Evolutionary conservation across 2,329 filamentous ascomycete species (phyloP), one percentile per base, ranked within the genome.

Genomic region (Laburnicola sp.): DNA sequence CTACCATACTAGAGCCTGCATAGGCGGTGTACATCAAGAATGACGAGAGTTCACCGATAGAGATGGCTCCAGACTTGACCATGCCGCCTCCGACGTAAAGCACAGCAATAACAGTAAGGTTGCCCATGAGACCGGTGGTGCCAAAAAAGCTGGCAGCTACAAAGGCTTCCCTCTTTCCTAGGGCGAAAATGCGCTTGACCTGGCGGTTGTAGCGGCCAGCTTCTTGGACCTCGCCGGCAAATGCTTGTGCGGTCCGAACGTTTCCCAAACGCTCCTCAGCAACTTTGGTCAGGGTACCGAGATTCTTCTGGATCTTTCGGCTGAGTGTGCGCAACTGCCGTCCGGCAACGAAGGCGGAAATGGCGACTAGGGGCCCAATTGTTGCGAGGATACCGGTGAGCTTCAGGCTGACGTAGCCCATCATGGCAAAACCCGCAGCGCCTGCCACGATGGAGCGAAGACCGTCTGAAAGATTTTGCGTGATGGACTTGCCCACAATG

Each of bases 1-100:
- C 94, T 62, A 97, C 96, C 57, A 99, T 83, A 74, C 90, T 96
- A 42, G 89, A 94, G 16, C 85, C 85, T 46, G 85, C 85, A 62
- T 87, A 97, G 3, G 90, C 93, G 2, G 92, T 96, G 74, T 97
- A 99, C 93, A 99, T 97, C 77, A 99, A 83, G 75, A 99, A 99
- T 0, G 91, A 96, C 1, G 94, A 95, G 37, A 99, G 76, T 59
- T 99, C 93, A 62, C 94, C 94, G 41, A 97, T 86, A 6, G 85
- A 90, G 77, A 99, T 94, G 36, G 86, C 80, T 1, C 94, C 94
- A 8, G 83, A 85, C 62, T 91, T 87, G 28, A 99, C 94, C 76
- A 97, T 91, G 54, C 87, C 87, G 49, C 94, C 91, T 58, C 95
- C 94, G 28, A 93, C 89, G 65, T 96, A 89, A 1, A 99, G 82